Conservation (phyloP, 108 stramenopile genomes). For the Craspedostauros australis region DNA sequence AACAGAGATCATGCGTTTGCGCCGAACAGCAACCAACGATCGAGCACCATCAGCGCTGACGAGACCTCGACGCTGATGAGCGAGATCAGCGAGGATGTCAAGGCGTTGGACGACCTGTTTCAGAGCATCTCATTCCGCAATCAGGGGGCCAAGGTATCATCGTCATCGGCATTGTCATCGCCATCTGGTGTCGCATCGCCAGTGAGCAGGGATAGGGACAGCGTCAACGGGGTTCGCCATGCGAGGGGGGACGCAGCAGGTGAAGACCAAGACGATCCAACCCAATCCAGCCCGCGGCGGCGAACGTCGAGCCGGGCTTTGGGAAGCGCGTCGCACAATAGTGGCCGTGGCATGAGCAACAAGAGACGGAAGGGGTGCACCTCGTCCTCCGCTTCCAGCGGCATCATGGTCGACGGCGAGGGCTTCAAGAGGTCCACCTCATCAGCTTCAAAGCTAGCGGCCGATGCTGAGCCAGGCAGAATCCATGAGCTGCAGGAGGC, state of each 20-base stretch:
- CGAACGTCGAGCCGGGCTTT: too few species aligned
- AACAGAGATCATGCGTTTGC: too few species aligned
- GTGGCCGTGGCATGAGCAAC: too few species aligned
- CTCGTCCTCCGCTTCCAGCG: neutral
- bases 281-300: neutral
- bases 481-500: slow-evolving; percentile 51
- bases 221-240: too few species aligned
- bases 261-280: neutral
- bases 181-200: too few species aligned
- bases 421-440: slow-evolving; percentile 39
- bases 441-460: slow-evolving; percentile 2
- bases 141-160: neutral
- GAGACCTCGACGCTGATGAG: slow-evolving; percentile 50
- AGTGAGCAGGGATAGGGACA: too few species aligned
- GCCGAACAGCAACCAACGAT: too few species aligned
- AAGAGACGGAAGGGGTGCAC: slow-evolving; percentile 24
- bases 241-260: slow-evolving; percentile 6
- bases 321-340: too few species aligned
- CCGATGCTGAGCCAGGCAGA: slow-evolving; percentile 1
- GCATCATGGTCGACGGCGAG: slow-evolving; percentile 24
- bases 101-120: slow-evolving; percentile 75
- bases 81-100: slow-evolving; percentile 78
- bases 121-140: slow-evolving; percentile 71
- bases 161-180: neutral
- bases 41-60: too few species aligned